Base-by-base conservation (phyloP, 345 rosid genomes). In the Cardamine chenopodiifolia region DNA sequence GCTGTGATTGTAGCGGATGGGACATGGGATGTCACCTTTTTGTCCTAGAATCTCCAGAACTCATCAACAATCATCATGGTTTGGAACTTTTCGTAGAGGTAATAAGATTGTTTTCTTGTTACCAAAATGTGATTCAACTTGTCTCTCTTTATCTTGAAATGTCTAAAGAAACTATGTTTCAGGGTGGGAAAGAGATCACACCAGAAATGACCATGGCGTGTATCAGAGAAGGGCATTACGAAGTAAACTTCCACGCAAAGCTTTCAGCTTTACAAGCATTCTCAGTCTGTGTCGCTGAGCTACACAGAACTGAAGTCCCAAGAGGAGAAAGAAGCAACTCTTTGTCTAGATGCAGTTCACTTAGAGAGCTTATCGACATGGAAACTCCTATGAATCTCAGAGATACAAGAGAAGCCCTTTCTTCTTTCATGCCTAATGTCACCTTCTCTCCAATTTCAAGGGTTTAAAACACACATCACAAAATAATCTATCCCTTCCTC, bases 1-100 rank as follows among this genome's bases (percentile, higher is more conserved):
- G 97, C 5, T 96, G 99, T 72, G 99, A 96, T 39, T 96, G 98
- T 74, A 96, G 99, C 35, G 98, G 98, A 74, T 96, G 99, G 99
- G 99, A 96, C 84, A 92, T 92, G 97, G 94, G 84, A 1, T 96
- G 99, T 65, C 88, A 96, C 15, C 94, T 96, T 32, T 77, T 84
- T 14, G 88, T 92, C 59, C 65, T 96, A 6, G 90, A 86, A 79
- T 83, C 84, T 71, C 81, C 63, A 74, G 83, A 78, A 60, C 84
- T 83, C 45, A 62, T 78, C 69, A 81, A 84, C 57, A 79, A 72
- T 58, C 85, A 79, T 49, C 82, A 61, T 40, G 85, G 91, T 71
- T 68, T 96, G 63, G 84, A 85, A 79, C 88, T 96, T 73, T 83
- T 80, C 75, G 71, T 83, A 31, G 88, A 86, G 96, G 99, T 96